phyloP scores from a whole-genome alignment of 331 rosid genomes.

The Acacia pycnantha region DNA sequence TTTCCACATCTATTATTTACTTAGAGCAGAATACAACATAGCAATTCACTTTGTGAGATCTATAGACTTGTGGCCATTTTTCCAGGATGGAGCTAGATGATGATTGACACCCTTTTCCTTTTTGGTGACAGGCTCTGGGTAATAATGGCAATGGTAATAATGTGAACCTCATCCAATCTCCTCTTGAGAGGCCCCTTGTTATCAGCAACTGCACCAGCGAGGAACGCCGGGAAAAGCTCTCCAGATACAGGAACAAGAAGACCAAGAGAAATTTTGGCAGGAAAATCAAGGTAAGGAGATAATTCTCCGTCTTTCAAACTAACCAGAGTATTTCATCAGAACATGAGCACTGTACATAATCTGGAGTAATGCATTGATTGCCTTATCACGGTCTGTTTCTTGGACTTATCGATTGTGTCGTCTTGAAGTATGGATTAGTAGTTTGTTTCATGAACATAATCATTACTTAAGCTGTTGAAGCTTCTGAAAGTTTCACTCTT shows the following conservation, averaged over 20 bases:
- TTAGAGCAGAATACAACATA: constrained; percentile 10
- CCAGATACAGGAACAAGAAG: constrained; percentile 90
- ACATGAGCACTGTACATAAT: constrained; percentile 3
- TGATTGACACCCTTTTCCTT: constrained; percentile 41
- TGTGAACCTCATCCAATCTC: constrained; percentile 57
- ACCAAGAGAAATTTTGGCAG: constrained; percentile 91
- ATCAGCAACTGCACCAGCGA: constrained; percentile 65
- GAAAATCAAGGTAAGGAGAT: constrained; percentile 81
- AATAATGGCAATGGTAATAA: constrained; percentile 56
- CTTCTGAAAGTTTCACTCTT: not conserved
- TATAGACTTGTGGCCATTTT: constrained; percentile 51
- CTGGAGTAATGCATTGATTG: not conserved
- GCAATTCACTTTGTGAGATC: constrained; percentile 28
- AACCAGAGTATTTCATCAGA: not conserved
- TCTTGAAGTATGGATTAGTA: not conserved
- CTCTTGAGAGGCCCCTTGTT: constrained; percentile 56
- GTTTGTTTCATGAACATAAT: not conserved
- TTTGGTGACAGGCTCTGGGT: constrained; percentile 79
- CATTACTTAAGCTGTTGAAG: not conserved
- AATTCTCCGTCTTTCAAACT: not conserved
- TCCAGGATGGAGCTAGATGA: constrained; percentile 33
- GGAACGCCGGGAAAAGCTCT: constrained; percentile 87
- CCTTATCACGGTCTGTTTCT: not conserved
- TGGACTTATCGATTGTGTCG: not conserved
- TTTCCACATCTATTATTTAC: constrained; percentile 14